Conservation (phyloP, 2,329 filamentous ascomycete genomes). For the Fusarium foetens region DNA sequence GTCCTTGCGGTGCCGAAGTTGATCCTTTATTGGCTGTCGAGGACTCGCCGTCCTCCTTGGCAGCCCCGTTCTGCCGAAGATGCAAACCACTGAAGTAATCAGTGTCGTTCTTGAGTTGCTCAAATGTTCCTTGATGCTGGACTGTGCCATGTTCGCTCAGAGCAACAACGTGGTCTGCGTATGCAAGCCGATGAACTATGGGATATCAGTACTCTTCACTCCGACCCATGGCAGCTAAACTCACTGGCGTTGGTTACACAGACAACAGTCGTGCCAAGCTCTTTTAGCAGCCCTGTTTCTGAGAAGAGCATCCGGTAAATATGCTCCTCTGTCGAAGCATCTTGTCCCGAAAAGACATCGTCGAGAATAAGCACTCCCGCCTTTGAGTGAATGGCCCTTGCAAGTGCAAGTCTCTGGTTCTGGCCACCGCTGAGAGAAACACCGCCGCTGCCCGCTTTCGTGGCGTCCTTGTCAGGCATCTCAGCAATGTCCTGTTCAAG, state of each 20-base stretch:
- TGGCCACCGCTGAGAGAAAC: conserved; percentile 51
- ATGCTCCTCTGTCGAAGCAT: conserved; percentile 22
- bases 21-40: background rate
- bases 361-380: conserved; percentile 45
- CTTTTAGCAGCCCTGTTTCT: background rate
- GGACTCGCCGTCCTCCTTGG: background rate
- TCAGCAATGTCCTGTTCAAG: conserved; percentile 13
- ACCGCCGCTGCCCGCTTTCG: conserved; percentile 47
- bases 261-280: background rate
- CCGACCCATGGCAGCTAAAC: background rate
- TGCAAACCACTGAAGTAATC: conserved; percentile 14
- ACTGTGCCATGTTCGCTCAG: conserved; percentile 10
- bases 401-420: conserved; percentile 45
- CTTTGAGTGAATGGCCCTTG: conserved; percentile 40
- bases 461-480: conserved; percentile 1
- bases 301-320: conserved; percentile 11
- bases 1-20: conserved; percentile 1
- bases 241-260: conserved; percentile 15
- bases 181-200: background rate
- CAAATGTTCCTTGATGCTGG: conserved; percentile 19
- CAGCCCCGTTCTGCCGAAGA: conserved; percentile 1
- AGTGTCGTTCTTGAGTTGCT: conserved; percentile 10
- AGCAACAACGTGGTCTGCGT: conserved; percentile 10
- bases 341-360: conserved; percentile 47
- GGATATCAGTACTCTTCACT: background rate